phyloP scores from a whole-genome alignment of 331 rosid genomes.

The Quercus tomentella region DNA sequence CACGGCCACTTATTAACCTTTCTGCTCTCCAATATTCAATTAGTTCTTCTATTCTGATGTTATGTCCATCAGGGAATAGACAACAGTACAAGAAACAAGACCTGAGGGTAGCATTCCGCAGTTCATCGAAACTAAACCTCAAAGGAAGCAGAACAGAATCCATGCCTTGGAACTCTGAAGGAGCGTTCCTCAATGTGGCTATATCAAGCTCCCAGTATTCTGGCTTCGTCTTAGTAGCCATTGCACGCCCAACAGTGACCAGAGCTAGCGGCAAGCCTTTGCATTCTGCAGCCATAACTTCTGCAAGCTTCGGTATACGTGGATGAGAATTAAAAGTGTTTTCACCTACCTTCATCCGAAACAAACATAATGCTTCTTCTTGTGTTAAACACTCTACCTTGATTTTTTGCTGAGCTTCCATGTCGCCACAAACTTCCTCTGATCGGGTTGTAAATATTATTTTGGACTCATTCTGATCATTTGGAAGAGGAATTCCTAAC shows the following conservation, averaged over 20 bases:
- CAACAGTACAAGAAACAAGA: neutral
- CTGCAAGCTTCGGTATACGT: neutral
- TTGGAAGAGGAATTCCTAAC: neutral
- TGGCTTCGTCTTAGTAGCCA: neutral
- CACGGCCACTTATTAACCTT: too few relatives aligned
- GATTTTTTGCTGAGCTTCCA: neutral
- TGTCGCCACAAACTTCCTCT: neutral
- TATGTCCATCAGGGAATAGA: neutral
- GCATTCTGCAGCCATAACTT: neutral
- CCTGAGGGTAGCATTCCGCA: neutral
- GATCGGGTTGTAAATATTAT: neutral
- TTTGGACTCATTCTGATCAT: neutral
- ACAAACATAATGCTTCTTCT: neutral
- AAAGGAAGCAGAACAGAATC: neutral
- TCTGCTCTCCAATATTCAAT: neutral
- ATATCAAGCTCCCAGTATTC: neutral
- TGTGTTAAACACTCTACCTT: neutral
- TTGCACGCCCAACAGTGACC: slow-evolving; percentile 3
- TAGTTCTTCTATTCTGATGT: neutral
- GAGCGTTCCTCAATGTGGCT: neutral
- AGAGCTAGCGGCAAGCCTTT: slow-evolving; percentile 30
- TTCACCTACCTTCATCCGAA: slow-evolving; percentile 12
- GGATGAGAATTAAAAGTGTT: neutral
- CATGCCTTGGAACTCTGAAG: neutral
- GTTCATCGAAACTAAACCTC: neutral